phyloP scores from a whole-genome alignment of 169 alveolate species.

The Cryptosporidium tyzzeri region DNA sequence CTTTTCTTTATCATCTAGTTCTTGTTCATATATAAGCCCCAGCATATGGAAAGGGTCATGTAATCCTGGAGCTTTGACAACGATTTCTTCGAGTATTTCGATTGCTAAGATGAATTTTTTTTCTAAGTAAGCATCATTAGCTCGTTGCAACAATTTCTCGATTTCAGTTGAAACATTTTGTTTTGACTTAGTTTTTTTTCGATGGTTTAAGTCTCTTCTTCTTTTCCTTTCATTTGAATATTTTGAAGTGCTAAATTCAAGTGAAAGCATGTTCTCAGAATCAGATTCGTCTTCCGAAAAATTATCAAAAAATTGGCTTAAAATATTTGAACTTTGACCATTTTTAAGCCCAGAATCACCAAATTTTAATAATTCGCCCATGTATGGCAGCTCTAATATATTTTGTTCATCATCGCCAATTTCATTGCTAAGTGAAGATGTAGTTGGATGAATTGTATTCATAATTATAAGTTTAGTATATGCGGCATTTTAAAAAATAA shows the following conservation, averaged over 20 bases:
- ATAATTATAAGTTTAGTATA: neutral
- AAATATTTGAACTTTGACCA: neutral
- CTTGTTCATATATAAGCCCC: constrained; percentile 90
- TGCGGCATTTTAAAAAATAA: constrained; percentile 7
- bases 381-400: neutral
- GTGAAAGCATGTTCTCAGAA: constrained; percentile 18
- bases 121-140: constrained; percentile 80
- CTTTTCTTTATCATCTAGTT: constrained; percentile 83
- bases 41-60: constrained; percentile 91
- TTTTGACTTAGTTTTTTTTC: constrained; percentile 12
- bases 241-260: neutral
- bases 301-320: neutral
- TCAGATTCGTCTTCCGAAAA: constrained; percentile 47
- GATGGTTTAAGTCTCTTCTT: neutral
- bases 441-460: constrained; percentile 39
- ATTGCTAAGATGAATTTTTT: constrained; percentile 80
- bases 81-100: constrained; percentile 83
- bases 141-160: constrained; percentile 80
- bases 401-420: neutral
- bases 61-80: constrained; percentile 86
- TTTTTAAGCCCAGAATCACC: neutral
- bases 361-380: neutral
- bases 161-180: constrained; percentile 71
- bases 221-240: constrained; percentile 21
- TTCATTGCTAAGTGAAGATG: constrained; percentile 21